Evolutionary conservation across 1,284 basidiomycete species (phyloP).

Genomic region (Austropuccinia psidii): DNA sequence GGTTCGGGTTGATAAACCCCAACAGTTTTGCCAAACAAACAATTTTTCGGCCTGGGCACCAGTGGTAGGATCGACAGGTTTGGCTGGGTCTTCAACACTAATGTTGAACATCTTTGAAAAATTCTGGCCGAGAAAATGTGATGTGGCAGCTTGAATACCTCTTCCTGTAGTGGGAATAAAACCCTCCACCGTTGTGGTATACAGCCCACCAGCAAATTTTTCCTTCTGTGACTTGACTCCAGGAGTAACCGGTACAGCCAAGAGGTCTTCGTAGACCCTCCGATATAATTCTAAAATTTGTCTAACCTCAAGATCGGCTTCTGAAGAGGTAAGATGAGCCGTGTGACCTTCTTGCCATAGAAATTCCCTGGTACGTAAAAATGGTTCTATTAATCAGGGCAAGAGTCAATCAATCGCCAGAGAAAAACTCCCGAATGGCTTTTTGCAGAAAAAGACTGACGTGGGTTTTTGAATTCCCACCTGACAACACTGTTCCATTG

Average conservation of each 20-base stretch:
- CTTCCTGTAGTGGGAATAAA: constrained; percentile 96
- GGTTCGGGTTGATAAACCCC: constrained; percentile 92
- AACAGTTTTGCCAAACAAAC: constrained; percentile 96
- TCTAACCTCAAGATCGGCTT: constrained; percentile 83
- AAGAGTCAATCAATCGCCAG: neutral
- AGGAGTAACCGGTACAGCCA: constrained; percentile 93
- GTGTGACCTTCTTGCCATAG: constrained; percentile 99
- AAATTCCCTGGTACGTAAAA: constrained; percentile 98
- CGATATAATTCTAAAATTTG: constrained; percentile 94
- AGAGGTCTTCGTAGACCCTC: constrained; percentile 90
- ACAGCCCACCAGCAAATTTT: constrained; percentile 95
- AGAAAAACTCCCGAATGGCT: neutral
- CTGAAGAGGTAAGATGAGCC: constrained; percentile 75
- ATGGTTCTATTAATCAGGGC: constrained; percentile 61
- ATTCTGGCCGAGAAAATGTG: constrained; percentile 96
- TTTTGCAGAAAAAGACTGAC: too few species aligned
- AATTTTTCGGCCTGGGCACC: constrained; percentile 56
- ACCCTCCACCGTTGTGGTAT: constrained; percentile 97
- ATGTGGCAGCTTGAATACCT: constrained; percentile 96
- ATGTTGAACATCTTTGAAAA: constrained; percentile 99
- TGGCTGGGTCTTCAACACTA: constrained; percentile 79
- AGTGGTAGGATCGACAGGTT: constrained; percentile 55
- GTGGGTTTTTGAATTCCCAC: constrained; percentile 99
- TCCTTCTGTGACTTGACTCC: constrained; percentile 98
- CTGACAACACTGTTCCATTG: constrained; percentile 99